A percentile compares a stretch with the other conserved stretches of the same genome.
phyloP scores from a whole-genome alignment of 495 filamentous ascomycete species.

The Baudoinia panamericana region DNA sequence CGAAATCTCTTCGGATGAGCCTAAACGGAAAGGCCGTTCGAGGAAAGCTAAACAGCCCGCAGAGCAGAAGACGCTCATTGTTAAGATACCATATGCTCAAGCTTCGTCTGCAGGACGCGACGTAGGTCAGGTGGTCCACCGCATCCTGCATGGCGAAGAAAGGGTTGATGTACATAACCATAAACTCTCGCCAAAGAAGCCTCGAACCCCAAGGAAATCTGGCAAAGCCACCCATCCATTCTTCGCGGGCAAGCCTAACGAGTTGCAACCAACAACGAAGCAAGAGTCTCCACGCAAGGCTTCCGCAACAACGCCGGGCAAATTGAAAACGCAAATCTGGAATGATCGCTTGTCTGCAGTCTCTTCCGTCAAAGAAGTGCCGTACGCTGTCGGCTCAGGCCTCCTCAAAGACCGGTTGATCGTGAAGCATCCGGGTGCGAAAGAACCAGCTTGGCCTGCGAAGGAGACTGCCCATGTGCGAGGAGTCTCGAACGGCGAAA shows the following conservation, averaged over 20 bases:
- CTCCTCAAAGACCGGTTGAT: constrained; percentile 19
- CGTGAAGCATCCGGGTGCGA: constrained; percentile 22
- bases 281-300: constrained; percentile 18
- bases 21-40: constrained; percentile 8
- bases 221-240: constrained; percentile 69
- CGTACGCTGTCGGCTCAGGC: constrained; percentile 9
- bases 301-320: constrained; percentile 28
- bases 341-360: constrained; percentile 15
- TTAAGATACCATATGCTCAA: constrained; percentile 36
- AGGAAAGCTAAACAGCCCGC: constrained; percentile 12
- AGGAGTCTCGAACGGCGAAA: constrained; percentile 4
- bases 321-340: constrained; percentile 21
- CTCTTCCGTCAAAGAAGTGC: constrained; percentile 1
- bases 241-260: constrained; percentile 42
- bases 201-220: constrained; percentile 27
- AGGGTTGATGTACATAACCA: constrained; percentile 1
- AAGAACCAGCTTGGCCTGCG: constrained; percentile 26
- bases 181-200: constrained; percentile 9
- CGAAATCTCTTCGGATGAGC: background rate
- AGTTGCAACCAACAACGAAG: constrained; percentile 12
- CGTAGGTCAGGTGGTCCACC: constrained; percentile 38
- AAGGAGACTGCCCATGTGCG: constrained; percentile 26
- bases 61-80: constrained; percentile 25
- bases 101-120: constrained; percentile 16
- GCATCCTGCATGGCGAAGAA: constrained; percentile 33